Conservation (phyloP, 805 yeast species). For the Saturnispora hagleri region DNA sequence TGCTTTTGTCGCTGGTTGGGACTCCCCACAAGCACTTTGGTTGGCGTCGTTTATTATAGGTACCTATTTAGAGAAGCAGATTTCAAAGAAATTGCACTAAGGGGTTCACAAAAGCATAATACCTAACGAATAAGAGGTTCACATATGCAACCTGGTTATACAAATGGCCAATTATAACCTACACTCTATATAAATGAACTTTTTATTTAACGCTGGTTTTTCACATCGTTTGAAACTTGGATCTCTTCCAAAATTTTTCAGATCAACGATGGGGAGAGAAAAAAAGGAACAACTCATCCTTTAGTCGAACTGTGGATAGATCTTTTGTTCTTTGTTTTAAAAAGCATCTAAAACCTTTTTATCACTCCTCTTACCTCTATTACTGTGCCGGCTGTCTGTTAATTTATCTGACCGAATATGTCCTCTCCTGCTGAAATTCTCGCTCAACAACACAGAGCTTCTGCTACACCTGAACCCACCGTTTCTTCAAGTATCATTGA, state of each 20-base stretch:
- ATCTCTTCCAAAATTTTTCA: neutral
- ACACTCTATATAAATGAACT: too few species aligned
- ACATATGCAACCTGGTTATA: neutral
- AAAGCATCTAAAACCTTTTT: neutral
- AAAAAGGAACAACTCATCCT: neutral
- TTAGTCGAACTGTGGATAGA: neutral
- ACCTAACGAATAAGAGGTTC: too few species aligned
- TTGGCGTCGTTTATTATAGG: constrained; percentile 21
- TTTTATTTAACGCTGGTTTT: too few species aligned
- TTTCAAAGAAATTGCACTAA: constrained; percentile 14
- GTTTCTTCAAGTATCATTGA: constrained; percentile 12
- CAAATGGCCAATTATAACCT: too few species aligned
- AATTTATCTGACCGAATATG: constrained; percentile 16
- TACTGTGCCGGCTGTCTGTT: neutral
- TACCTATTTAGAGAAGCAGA: constrained; percentile 36
- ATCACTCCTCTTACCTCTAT: neutral
- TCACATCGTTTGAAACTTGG: too few species aligned
- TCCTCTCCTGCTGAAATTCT: constrained; percentile 33
- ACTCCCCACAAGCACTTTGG: constrained; percentile 23
- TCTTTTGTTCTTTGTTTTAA: neutral
- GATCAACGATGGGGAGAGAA: neutral
- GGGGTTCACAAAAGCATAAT: neutral
- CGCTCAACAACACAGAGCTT: constrained; percentile 28
- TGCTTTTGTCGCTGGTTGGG: constrained; percentile 17
- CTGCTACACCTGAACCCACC: constrained; percentile 7